These are phyloP conservation scores for Comarum palustre DNA, from an alignment of 306 rosid genomes.

Conservation along the genomic window DNA sequence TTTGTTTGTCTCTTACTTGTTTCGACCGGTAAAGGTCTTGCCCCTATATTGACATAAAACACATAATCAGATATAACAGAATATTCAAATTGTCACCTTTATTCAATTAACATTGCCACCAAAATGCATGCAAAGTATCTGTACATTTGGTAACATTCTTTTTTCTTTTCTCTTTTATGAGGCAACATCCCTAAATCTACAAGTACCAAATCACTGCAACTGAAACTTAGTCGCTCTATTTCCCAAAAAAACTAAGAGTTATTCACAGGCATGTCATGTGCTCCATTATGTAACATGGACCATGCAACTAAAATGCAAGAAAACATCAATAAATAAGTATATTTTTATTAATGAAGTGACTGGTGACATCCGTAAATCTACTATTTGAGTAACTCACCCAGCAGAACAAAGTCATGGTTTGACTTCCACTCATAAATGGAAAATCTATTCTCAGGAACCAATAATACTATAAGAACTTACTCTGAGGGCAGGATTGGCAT, in stretches of 20 bases:
- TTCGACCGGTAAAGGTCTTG: conserved; percentile 74
- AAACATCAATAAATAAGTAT: background rate
- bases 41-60: conserved; percentile 45
- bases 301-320: background rate
- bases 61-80: background rate
- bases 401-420: background rate
- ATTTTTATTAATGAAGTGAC: background rate
- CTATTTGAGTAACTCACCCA: background rate
- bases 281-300: background rate
- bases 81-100: background rate
- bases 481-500: conserved; percentile 84
- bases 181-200: background rate
- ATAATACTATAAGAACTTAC: conserved; percentile 39
- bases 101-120: background rate
- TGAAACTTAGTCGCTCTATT: too few relatives aligned
- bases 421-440: background rate
- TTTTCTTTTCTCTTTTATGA: background rate
- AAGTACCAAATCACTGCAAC: background rate
- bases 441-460: background rate
- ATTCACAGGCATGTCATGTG: background rate
- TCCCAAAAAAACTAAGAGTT: background rate
- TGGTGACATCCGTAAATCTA: background rate
- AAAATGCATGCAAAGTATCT: background rate
- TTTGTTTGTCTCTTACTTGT: conserved; percentile 88
- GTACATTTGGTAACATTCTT: background rate